phyloP scores from a whole-genome alignment of 2,329 filamentous ascomycete genomes.

The Neopestalotiopsis clavispora region DNA sequence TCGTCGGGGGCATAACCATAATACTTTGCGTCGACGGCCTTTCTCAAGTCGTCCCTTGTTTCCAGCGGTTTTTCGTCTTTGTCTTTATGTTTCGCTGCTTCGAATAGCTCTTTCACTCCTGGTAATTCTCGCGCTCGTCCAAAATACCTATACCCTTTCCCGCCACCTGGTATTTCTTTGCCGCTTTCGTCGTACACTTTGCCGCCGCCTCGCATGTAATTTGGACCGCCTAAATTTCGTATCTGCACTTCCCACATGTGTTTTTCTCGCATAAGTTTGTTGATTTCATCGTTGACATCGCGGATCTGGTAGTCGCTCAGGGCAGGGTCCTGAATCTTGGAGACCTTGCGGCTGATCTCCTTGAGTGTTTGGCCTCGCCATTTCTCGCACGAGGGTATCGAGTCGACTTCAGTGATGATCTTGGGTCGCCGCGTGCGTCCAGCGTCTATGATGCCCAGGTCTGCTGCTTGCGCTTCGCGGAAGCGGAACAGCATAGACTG shows the following conservation, averaged over 20 bases:
- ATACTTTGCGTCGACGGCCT: slow-evolving; percentile 88
- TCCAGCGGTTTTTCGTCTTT: slow-evolving; percentile 68
- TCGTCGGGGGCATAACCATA: slow-evolving; percentile 95
- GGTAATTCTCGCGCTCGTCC: slow-evolving; percentile 88
- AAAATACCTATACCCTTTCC: slow-evolving; percentile 94
- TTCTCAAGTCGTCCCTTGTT: slow-evolving; percentile 70
- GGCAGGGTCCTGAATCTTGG: slow-evolving; percentile 88
- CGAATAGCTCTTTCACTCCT: slow-evolving; percentile 95
- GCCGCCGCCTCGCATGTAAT: slow-evolving; percentile 83
- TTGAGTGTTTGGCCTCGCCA: slow-evolving; percentile 98
- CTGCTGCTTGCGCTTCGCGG: slow-evolving; percentile 93
- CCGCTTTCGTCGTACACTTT: slow-evolving; percentile 77
- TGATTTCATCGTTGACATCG: slow-evolving; percentile 98
- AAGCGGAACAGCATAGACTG: slow-evolving; percentile 99
- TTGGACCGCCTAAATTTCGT: slow-evolving; percentile 91
- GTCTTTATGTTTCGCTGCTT: slow-evolving; percentile 68
- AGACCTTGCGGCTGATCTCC: slow-evolving; percentile 95
- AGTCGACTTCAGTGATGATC: slow-evolving; percentile 83
- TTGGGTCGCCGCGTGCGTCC: slow-evolving; percentile 89
- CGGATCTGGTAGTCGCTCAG: slow-evolving; percentile 97
- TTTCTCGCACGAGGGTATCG: slow-evolving; percentile 89
- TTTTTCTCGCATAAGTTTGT: slow-evolving; percentile 98
- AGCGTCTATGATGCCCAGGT: slow-evolving; percentile 94
- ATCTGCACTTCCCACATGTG: slow-evolving; percentile 99
- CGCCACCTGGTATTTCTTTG: slow-evolving; percentile 72